Evolutionary conservation across 495 filamentous ascomycete genomes (phyloP), one percentile per base, ranked within the genome.

Genomic region (Penicillium subrubescens): DNA sequence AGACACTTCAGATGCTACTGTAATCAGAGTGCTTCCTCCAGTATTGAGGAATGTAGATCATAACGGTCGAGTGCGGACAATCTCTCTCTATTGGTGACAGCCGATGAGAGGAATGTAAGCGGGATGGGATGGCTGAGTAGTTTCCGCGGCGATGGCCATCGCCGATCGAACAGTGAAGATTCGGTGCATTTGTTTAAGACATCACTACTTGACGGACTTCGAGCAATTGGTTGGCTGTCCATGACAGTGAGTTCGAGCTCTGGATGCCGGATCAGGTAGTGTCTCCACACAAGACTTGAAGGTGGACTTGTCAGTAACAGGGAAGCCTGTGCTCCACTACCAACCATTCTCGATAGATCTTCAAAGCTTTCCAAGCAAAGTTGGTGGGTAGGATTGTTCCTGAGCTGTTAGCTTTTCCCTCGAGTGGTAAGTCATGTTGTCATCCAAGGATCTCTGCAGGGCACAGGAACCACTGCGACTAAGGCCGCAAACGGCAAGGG

Each of bases 21-120:
- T n/a, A 67, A 64, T 66, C 48, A 27, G 57, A 58, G 34, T 14
- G 39, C 48, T 50, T 51, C 35, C n/a, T 52, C 31, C 2, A n/a
- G 10, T n/a, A 34, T 29, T 35, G 11, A 71, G 60, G 71, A 73
- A 73, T 73, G 71, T 63, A 61, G 52, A 66, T 33, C 60, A 52
- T 12, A n/a, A 25, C 25, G 6, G 7, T 41, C 51, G 64, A 33
- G 27, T 43, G 46, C 33, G 61, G 33, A 27, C 19, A 5, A 12
- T 15, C 33, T 29, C 52, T 14, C 51, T 23, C 56, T 31, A 65
- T 73, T 67, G 63, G 63, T 25, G 5, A 52, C 39, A 14, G 33
- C 21, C 39, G 59, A 19, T 44, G 39, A 8, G 1, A 59, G 44
- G 64, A 69, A 70, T 67, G 67, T 60, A 56, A 46, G 33, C 21